Conservation (phyloP, 208 protist genomes). For the Trypanosoma melophagium region DNA sequence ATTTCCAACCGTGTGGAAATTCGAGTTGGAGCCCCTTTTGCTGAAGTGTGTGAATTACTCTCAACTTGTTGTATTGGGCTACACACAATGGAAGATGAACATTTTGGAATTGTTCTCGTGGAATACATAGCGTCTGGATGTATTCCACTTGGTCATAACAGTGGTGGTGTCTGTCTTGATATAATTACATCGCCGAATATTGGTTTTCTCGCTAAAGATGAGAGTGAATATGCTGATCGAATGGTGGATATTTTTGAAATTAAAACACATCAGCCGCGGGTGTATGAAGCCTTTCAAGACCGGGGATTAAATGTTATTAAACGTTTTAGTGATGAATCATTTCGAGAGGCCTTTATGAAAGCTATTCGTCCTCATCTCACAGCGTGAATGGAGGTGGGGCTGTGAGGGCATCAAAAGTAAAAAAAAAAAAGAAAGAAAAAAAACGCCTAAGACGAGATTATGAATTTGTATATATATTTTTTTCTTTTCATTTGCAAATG, state of each 20-base stretch:
- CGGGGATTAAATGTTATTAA: constrained; percentile 20
- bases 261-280: constrained; percentile 24
- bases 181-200: constrained; percentile 76
- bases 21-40: constrained; percentile 58
- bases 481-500: not conserved
- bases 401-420: no score
- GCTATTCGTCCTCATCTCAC: constrained; percentile 14
- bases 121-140: constrained; percentile 95
- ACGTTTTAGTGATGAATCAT: constrained; percentile 32
- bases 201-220: constrained; percentile 87
- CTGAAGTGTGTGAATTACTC: constrained; percentile 46
- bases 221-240: constrained; percentile 82
- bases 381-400: not conserved
- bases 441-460: no score
- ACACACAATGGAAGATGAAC: constrained; percentile 99
- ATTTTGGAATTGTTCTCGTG: constrained; percentile 99
- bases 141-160: constrained; percentile 92
- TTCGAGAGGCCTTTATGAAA: constrained; percentile 19
- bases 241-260: constrained; percentile 60
- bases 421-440: no score
- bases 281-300: constrained; percentile 42
- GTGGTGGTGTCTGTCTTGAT: constrained; percentile 93
- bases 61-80: constrained; percentile 84
- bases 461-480: not conserved
- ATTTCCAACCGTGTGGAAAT: constrained; percentile 66